phyloP scores from a whole-genome alignment of 768 basidiomycete species.

The Gautieria morchelliformis region DNA sequence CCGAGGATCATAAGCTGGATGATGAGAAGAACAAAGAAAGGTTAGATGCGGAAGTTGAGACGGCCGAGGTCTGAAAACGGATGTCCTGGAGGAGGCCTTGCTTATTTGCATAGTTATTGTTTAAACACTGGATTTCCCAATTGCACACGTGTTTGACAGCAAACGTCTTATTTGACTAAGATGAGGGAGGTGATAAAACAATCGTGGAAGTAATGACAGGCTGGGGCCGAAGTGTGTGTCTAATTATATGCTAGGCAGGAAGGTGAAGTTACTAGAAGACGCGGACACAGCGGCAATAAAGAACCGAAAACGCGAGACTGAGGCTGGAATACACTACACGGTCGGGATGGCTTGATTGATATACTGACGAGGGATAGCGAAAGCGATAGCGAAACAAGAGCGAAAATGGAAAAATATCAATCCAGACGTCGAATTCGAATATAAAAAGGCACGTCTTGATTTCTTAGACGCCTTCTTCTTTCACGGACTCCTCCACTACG shows the following conservation, averaged over 20 bases:
- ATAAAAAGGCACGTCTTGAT: neutral
- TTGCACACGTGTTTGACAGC: too few relatives aligned
- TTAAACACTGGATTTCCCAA: neutral
- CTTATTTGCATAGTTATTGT: slow-evolving; percentile 1
- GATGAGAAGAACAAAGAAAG: slow-evolving; percentile 26
- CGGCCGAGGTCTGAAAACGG: slow-evolving; percentile 2
- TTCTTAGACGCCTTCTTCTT: slow-evolving; percentile 35
- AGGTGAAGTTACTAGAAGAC: neutral
- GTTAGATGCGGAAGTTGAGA: slow-evolving; percentile 15
- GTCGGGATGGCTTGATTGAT: neutral
- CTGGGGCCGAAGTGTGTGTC: neutral
- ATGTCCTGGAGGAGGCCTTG: neutral
- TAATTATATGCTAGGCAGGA: neutral
- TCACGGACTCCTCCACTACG: slow-evolving; percentile 39
- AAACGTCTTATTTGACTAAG: too few relatives aligned
- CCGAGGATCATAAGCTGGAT: slow-evolving; percentile 35
- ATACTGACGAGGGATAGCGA: slow-evolving; percentile 4
- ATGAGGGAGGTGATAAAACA: neutral
- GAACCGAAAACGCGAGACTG: neutral
- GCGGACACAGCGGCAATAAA: neutral
- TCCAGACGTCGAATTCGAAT: neutral
- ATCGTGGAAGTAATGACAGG: neutral
- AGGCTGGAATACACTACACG: slow-evolving; percentile 3
- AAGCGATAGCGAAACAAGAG: neutral
- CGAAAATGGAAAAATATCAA: neutral